These are phyloP conservation scores for Dichotomocladium elegans DNA, from an alignment of 371 early-diverging fungal genomes.

Conservation along the genomic window DNA sequence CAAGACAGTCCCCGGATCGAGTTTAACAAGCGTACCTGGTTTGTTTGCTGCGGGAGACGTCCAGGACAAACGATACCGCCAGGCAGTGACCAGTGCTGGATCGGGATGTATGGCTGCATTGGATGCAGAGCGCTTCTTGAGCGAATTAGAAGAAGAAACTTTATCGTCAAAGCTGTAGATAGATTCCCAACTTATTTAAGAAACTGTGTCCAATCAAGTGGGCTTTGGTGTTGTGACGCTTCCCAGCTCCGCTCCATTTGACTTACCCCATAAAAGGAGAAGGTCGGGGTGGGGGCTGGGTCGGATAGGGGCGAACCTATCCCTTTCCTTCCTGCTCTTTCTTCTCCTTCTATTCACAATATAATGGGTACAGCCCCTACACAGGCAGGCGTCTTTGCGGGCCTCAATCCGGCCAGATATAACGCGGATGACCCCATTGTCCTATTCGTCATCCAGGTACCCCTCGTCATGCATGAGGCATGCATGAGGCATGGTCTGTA, in stretches of 20 bases:
- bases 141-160: constrained; percentile 52
- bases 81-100: constrained; percentile 71
- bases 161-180: too few species aligned
- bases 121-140: constrained; percentile 82
- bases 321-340: not conserved
- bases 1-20: constrained; percentile 74
- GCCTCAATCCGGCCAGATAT: constrained; percentile 55
- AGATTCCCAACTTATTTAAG: too few species aligned
- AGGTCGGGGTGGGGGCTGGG: too few species aligned
- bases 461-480: not conserved
- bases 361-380: constrained; percentile 21
- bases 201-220: too few species aligned
- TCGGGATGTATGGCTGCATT: constrained; percentile 95
- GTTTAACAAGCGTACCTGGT: constrained; percentile 84
- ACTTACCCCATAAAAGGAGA: too few species aligned
- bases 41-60: constrained; percentile 99
- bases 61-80: constrained; percentile 94
- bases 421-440: constrained; percentile 54
- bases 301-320: not conserved
- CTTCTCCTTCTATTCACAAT: not conserved
- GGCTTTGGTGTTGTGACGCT: too few species aligned
- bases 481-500: too few species aligned
- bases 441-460: constrained; percentile 68
- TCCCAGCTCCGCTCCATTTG: too few species aligned
- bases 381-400: constrained; percentile 64